phyloP scores from a whole-genome alignment of 768 basidiomycete species.

The Daedaleopsis sinensis region DNA sequence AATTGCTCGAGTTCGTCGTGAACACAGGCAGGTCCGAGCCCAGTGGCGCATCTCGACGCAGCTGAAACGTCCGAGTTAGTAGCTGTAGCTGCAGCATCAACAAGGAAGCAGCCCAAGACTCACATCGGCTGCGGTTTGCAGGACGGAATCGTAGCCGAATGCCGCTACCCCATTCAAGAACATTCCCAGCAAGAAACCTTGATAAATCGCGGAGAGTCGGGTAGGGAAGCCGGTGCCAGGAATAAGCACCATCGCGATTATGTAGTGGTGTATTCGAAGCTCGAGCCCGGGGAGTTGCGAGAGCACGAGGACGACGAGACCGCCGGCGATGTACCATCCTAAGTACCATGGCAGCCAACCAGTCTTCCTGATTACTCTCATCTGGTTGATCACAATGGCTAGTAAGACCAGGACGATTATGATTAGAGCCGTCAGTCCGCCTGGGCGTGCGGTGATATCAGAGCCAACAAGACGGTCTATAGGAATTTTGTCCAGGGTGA shows the following conservation, averaged over 20 bases:
- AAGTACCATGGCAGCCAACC: slow-evolving; percentile 82
- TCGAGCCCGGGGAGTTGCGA: slow-evolving; percentile 68
- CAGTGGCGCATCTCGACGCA: slow-evolving; percentile 69
- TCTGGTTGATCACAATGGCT: slow-evolving; percentile 68
- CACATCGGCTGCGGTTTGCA: slow-evolving; percentile 76
- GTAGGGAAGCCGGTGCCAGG: slow-evolving; percentile 85
- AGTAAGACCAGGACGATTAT: slow-evolving; percentile 67
- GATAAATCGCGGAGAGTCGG: slow-evolving; percentile 75
- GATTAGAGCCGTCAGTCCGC: slow-evolving; percentile 68
- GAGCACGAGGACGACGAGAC: slow-evolving; percentile 65
- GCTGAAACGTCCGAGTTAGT: slow-evolving; percentile 42
- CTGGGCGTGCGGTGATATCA: slow-evolving; percentile 66
- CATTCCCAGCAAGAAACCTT: slow-evolving; percentile 81
- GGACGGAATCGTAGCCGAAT: slow-evolving; percentile 78
- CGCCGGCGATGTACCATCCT: slow-evolving; percentile 72
- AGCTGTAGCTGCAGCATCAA: slow-evolving; percentile 11
- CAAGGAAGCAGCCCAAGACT: slow-evolving; percentile 24
- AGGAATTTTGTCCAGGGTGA: slow-evolving; percentile 72
- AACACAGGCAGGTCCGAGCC: slow-evolving; percentile 74
- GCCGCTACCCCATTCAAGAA: slow-evolving; percentile 81
- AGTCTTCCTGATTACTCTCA: slow-evolving; percentile 81
- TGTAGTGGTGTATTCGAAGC: slow-evolving; percentile 82
- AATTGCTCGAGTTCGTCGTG: slow-evolving; percentile 74
- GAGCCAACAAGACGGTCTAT: slow-evolving; percentile 73
- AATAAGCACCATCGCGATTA: slow-evolving; percentile 72